Evolutionary conservation across 768 basidiomycete species (phyloP), one percentile per base, ranked within the genome.

Genomic region (Rhodotorula toruloides): DNA sequence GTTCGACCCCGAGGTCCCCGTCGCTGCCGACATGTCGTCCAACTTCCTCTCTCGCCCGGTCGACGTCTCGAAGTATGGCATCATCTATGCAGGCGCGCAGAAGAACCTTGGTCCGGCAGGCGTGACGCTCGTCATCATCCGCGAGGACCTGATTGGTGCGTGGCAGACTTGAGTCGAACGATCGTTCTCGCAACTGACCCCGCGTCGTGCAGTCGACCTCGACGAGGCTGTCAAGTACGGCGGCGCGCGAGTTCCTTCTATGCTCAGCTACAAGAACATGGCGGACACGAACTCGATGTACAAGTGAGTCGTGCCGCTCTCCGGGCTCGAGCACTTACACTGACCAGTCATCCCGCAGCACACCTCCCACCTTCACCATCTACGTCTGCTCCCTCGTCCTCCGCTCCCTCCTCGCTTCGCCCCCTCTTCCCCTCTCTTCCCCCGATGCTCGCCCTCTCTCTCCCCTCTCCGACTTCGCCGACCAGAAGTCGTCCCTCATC

Each of bases 71-170:
- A 89, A 89, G 77, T 92, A 97, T 77, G 93, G 91, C 8, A 82
- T 98, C 75, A 88, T 99, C 74, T 98, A 87, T 76, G 96, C 93
- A 12, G 96, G 96, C 53, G 96, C 89, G 31, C 96, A 99, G 80
- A 99, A 99, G 82, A 99, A 99, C 77, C 80, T 98, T 56, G 93
- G 94, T 13, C 96, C 96, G 4, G 87, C 96, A 0, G 96, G 96
- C 2, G 80, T 96, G 31, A 91, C 91, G 21, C 84, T 99, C 77
- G 80, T 93, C 73, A 96, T 99, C 79, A 90, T 97, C 29, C 85
- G 90, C n/a, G 85, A 94, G 65, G 92, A 96, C 79, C 87, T 93
- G 76, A 81, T 97, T 75, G 91, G 93, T 75, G 46, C 47, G 71
- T 44, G 22, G 19, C 3, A 1, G 34, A n/a, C 36, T 36, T 42